phyloP scores from a whole-genome alignment of 202 grass and related monocot genomes.

The Eragrostis tef region DNA sequence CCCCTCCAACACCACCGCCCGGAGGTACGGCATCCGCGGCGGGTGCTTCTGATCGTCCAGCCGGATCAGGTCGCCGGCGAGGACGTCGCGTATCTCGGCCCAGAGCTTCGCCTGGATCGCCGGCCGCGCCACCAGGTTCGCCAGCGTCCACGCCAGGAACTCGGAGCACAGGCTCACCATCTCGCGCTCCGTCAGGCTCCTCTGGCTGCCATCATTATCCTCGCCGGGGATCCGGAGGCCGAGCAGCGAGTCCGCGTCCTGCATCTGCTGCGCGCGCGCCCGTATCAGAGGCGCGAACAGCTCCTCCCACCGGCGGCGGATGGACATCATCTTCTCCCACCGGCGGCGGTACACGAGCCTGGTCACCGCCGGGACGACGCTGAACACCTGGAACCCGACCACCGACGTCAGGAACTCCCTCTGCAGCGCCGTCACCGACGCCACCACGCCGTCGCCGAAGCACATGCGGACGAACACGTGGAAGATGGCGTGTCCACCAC shows the following conservation, averaged over 20 bases:
- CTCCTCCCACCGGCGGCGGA: constrained; percentile 37
- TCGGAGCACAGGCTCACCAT: no score
- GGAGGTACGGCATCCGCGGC: no score
- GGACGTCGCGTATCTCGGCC: no score
- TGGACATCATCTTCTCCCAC: constrained; percentile 27
- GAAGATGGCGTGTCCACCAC: not conserved
- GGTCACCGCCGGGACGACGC: not conserved
- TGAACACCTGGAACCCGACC: constrained; percentile 31
- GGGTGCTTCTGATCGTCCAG: no score
- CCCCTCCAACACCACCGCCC: constrained; percentile 46
- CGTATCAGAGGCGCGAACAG: constrained; percentile 46
- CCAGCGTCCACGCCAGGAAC: no score
- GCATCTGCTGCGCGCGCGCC: not conserved
- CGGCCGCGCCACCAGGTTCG: no score
- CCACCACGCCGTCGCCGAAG: constrained; percentile 17
- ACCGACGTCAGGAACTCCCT: not conserved
- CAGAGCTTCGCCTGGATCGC: no score
- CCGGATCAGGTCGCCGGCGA: no score
- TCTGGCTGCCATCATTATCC: no score
- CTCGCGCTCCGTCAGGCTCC: no score
- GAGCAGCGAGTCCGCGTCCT: no score
- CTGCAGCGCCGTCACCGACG: constrained; percentile 1
- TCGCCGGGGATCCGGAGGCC: no score
- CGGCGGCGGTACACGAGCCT: constrained; percentile 18
- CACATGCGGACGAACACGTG: constrained; percentile 23